These are phyloP conservation scores for Glycyrrhiza uralensis DNA, from an alignment of 306 rosid genomes.

Conservation along the genomic window DNA sequence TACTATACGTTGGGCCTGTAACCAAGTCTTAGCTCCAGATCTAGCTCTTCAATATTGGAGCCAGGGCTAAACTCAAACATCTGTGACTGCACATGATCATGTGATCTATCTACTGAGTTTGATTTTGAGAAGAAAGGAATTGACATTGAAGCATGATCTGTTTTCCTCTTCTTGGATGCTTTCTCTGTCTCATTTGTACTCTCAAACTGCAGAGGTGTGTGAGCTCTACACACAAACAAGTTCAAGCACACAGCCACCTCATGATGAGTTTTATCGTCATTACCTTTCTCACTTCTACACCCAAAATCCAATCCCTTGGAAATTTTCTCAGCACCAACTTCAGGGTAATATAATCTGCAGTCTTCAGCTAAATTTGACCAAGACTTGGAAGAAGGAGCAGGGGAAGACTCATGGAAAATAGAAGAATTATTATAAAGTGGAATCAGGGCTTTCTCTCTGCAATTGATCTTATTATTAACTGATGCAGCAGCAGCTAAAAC, in stretches of 20 bases:
- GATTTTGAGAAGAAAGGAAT: constrained; percentile 38
- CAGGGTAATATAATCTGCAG: constrained; percentile 20
- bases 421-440: constrained; percentile 29
- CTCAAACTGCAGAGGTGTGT: constrained; percentile 11
- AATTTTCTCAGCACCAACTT: constrained; percentile 26
- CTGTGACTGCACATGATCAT: background rate
- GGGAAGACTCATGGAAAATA: constrained; percentile 13
- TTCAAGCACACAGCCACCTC: constrained; percentile 29
- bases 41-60: constrained; percentile 33
- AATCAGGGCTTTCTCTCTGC: constrained; percentile 12
- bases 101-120: constrained; percentile 17
- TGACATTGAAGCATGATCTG: constrained; percentile 39
- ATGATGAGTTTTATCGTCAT: background rate
- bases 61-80: constrained; percentile 21
- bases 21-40: constrained; percentile 47
- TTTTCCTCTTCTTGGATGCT: constrained; percentile 59
- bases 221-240: constrained; percentile 24
- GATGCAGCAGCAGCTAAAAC: constrained; percentile 23
- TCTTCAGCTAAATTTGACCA: constrained; percentile 41
- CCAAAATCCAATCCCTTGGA: constrained; percentile 37
- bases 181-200: constrained; percentile 11
- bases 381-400: constrained; percentile 29
- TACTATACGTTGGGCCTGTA: constrained; percentile 28
- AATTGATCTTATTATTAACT: background rate
- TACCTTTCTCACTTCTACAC: background rate